Base-by-base conservation (phyloP, 202 grass and related monocot species). In the Cymbopogon flexuosus region DNA sequence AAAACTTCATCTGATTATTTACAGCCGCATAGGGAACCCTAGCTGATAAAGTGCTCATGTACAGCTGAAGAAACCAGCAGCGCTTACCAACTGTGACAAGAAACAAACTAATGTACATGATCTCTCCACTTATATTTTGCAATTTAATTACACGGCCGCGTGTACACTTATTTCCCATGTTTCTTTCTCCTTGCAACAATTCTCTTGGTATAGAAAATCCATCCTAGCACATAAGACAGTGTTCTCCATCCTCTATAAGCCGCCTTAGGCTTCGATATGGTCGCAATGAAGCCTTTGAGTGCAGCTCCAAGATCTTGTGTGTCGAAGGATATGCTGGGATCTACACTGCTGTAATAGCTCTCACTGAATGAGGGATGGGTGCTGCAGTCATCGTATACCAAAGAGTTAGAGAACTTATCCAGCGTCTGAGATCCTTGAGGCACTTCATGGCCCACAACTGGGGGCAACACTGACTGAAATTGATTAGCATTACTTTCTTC, bases 201-300 rank as follows among this genome's bases (percentile, higher is more conserved):
- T 61, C 46, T 97, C 73, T 92, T 97, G 6, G 89, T 89, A 84
- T 92, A 89, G 73, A 90, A 95, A 79, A 92, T 92, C 85, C 70
- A 95, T 24, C 84, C 86, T 72, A 90, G 41, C 29, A 99, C 96
- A 82, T 31, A 92, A 16, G 89, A 92, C 39, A 97, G 47, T 4
- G 52, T 99, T 78, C 90, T 87, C 92, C 95, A 97, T 72, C 76
- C 86, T 88, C 75, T 97, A 66, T 84, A 89, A 2, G 86, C 78
- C 87, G 85, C 78, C 87, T 58, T 98, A 54, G 81, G 88, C 57
- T 84, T 84, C 12, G 85, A 77, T 57, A 78, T 75, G 0, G 88
- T 91, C n/a, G 89, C 71, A 22, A 90, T 78, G 70, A 92, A 97
- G 22, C 87, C 91, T 68, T 80, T 91, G 39, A 88, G 5, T 3